Evolutionary conservation across 2,329 filamentous ascomycete genomes (phyloP), one percentile per base, ranked within the genome.

Genomic region (Botrytis byssoidea): DNA sequence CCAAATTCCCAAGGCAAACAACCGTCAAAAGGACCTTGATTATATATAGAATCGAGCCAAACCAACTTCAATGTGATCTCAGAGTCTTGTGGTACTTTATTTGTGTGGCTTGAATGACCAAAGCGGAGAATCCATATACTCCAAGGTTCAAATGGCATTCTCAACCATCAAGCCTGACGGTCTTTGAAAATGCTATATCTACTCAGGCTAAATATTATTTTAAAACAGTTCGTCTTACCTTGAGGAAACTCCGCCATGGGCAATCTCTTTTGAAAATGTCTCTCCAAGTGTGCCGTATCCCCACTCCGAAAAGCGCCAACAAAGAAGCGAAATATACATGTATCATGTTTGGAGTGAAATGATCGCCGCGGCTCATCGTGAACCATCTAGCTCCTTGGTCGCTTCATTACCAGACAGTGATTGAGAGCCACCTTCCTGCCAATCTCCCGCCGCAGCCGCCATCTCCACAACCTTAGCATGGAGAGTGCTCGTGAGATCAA

Each of bases 191-290:
- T 14, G 12, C 12, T 14, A 10, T 4, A 14, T n/a, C 10, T 25
- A n/a, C 48, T 51, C 25, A n/a, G 25, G 48, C 12, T n/a, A 10
- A n/a, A 55, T n/a, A 25, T n/a, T 4, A 51, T 51, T 14, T 14
- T 12, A 1, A 7, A 55, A 0, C 48, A 1, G 5, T 16, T 7
- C 2, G 7, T n/a, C 25, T n/a, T n/a, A n/a, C 0, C 25, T 3
- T 55, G 12, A 7, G 25, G 25, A n/a, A 16, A n/a, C 2, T n/a
- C n/a, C 7, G 5, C n/a, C 12, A 55, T n/a, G 3, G 25, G 16
- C 1, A n/a, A 6, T n/a, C 25, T 16, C 12, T n/a, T 3, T 1
- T 55, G 12, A 6, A 16, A n/a, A 0, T n/a, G 12, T 16, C 20
- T 16, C 7, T 7, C 25, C 25, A n/a, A 55, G 16, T n/a, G 5